Evolutionary conservation across 2,329 filamentous ascomycete species (phyloP), one percentile per base, ranked within the genome.

Genomic region (Fragosphaeria purpurea): DNA sequence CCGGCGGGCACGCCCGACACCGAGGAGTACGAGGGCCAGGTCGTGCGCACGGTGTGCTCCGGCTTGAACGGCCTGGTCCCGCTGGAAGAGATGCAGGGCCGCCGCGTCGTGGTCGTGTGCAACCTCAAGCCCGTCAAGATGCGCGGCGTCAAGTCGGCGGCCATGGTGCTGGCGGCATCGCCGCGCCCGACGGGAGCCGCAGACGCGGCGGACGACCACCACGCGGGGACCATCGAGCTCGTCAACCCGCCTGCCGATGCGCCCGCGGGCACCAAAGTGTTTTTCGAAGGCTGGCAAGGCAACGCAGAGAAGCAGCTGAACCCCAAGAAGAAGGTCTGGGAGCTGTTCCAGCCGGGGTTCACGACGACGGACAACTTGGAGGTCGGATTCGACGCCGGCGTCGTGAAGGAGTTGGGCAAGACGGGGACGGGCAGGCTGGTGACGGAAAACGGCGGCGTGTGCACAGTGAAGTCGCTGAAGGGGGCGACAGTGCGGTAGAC

Each of bases 321-420:
- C 77, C 93, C 93, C 52, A 98, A 98, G 84, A 98, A 97, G 83
- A 97, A 97, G 83, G 75, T 97, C 55, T 97, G 91, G 90, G 93
- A 98, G 76, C 88, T 79, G 8, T 88, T 95, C 70, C 91, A 97
- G 76, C 89, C 90, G 1, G 93, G 91, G 0, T 97, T 97, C 72
- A 95, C 87, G 34, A 98, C 91, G 7, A 95, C 85, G 1, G 84
- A 85, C 7, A 70, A 68, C 44, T 74, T 91, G 47, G 86, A 90
- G 69, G 91, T 95, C 38, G 89, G 78, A 0, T 98, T 97, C 64
- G 86, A 97, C 62, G 86, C 86, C 4, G 76, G 70, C 43, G 82
- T 74, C 44, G 87, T 95, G 38, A 84, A 87, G 68, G 81, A 85
- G 67, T 72, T 91, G 53, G 82, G 84, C 62, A 85, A 85, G 66